phyloP scores from a whole-genome alignment of 2,329 filamentous ascomycete species.

The Cordyceps tenuipes region DNA sequence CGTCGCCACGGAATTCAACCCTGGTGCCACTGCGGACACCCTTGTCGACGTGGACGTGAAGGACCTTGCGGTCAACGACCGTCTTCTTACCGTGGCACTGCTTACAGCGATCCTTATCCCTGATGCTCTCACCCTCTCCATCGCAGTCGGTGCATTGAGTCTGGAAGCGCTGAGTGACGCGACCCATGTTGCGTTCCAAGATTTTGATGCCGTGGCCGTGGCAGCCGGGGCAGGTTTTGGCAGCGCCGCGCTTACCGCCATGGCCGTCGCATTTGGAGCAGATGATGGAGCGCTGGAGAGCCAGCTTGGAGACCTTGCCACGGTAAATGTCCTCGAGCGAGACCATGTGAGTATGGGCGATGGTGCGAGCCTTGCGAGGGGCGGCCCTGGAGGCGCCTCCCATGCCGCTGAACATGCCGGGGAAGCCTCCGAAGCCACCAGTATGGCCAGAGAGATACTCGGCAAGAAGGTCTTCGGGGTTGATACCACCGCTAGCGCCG shows the following conservation, averaged over 20 bases:
- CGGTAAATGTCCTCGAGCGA: constrained; percentile 96
- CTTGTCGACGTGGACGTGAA: constrained; percentile 94
- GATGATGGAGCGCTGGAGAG: constrained; percentile 93
- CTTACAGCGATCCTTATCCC: constrained; percentile 97
- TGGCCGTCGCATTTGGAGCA: constrained; percentile 90
- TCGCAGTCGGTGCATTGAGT: constrained; percentile 98
- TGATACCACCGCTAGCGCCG: constrained; percentile 72
- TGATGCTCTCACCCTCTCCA: constrained; percentile 93
- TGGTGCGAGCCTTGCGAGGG: constrained; percentile 81
- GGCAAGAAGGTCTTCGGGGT: constrained; percentile 89
- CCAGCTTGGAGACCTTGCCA: constrained; percentile 95
- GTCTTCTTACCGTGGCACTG: constrained; percentile 96
- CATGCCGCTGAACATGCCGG: constrained; percentile 31
- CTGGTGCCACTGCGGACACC: constrained; percentile 91
- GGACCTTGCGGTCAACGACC: constrained; percentile 90
- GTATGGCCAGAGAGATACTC: constrained; percentile 64
- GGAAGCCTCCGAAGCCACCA: neutral
- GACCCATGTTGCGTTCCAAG: constrained; percentile 99
- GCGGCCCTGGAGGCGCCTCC: constrained; percentile 49
- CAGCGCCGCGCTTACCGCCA: constrained; percentile 95
- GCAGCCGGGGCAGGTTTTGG: constrained; percentile 84
- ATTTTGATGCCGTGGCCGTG: constrained; percentile 97
- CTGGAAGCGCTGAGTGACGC: constrained; percentile 99
- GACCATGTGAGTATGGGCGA: constrained; percentile 97
- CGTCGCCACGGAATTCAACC: constrained; percentile 94